Evolutionary conservation across 192 early-diverging fungal genomes (phyloP), one percentile per base, ranked within the genome.

Genomic region (Obelidium mucronatum): DNA sequence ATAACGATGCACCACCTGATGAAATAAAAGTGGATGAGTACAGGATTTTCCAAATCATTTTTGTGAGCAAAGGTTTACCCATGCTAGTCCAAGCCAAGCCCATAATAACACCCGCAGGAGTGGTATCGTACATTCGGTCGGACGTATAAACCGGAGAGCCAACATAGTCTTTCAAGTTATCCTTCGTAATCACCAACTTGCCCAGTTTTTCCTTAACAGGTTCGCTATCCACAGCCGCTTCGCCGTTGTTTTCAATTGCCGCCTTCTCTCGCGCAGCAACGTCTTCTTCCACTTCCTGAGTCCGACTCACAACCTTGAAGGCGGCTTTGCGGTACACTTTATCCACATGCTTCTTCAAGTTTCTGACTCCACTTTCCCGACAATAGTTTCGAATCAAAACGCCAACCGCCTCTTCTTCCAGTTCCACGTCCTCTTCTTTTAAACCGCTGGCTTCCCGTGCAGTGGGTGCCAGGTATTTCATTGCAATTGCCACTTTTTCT

Each of bases 301-400:
- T 76, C 35, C 88, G 84, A 54, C 89, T 73, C 11, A 97, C 95
- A 53, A 98, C 90, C 79, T 93, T 90, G 40, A 93, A 88, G 28
- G 97, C 98, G 2, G 96, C 95, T 83, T 99, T 99, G 54, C 98
- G 90, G 88, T 92, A 99, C 31, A 99, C 91, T 85, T 99, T 99
- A 64, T 99, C 98, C 39, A 99, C 94, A 52, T 98, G 96, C 83
- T 99, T 98, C 84, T 99, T 99, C 61, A 99, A 82, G 76, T 96
- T 97, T 62, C 98, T 90, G 40, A 99, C 98, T 36, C 98, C 98
- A 78, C 93, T 95, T 83, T 99, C 98, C 60, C 98, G 91, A 70
- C 96, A 98, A 80, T 98, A 99, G 74, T 84, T 89, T 74, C 92
- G 88, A 74, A 99, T 96, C 65, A 99, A 84, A 2, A 80, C 77